Evolutionary conservation across 2,329 filamentous ascomycete species (phyloP).

Genomic region (Fonsecaea multimorphosa): DNA sequence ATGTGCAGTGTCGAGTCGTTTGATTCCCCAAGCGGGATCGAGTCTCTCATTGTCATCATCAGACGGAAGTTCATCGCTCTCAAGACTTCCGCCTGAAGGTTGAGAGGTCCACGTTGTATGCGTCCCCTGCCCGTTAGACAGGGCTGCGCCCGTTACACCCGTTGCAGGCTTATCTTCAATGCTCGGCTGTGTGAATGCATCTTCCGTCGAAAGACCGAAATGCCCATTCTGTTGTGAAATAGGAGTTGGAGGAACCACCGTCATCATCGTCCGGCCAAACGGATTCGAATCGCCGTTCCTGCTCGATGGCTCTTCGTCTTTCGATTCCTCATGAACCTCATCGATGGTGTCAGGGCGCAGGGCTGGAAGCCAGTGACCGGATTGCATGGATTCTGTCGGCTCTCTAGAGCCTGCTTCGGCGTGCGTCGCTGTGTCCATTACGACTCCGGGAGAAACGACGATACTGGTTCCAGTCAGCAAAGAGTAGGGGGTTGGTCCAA

Average conservation of each 20-base stretch:
- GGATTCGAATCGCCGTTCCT: constrained; percentile 7
- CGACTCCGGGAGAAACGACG: constrained; percentile 6
- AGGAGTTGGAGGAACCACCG: constrained; percentile 24
- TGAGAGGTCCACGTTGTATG: constrained; percentile 11
- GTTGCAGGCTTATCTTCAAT: not conserved
- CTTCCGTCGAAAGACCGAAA: not conserved
- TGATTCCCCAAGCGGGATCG: constrained; percentile 40
- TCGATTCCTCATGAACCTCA: constrained; percentile 2
- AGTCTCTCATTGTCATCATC: constrained; percentile 36
- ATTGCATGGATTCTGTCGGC: constrained; percentile 24
- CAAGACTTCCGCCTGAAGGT: not conserved
- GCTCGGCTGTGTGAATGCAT: not conserved
- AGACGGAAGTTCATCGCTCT: constrained; percentile 32
- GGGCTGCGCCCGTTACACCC: not conserved
- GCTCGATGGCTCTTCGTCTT: not conserved
- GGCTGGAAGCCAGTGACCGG: constrained; percentile 62
- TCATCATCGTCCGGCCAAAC: constrained; percentile 5
- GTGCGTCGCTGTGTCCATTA: constrained; percentile 22
- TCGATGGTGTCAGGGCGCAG: constrained; percentile 52
- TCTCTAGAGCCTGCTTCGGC: constrained; percentile 17
- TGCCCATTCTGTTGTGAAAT: constrained; percentile 1
- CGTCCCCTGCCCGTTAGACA: not conserved
- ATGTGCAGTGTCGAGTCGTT: constrained; percentile 32
- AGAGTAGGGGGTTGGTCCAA: constrained; percentile 7
- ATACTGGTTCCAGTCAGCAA: constrained; percentile 29